Evolutionary conservation across 306 rosid genomes (phyloP), one percentile per base, ranked within the genome.

Genomic region (Biancaea sappan): DNA sequence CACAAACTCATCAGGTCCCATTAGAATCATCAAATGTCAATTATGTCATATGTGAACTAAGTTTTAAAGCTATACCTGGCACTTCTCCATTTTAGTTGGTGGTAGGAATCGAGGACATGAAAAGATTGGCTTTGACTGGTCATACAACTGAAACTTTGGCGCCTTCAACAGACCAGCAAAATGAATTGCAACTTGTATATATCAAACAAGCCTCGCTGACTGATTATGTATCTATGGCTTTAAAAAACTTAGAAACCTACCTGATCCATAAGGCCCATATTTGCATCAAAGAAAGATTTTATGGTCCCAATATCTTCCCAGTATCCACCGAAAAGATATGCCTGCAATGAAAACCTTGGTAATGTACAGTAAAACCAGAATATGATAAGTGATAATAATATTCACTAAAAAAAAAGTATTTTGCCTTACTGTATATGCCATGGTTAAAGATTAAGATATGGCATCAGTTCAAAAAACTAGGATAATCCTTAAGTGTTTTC

Each of bases 291-390:
- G 82, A 85, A 85, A 62, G 88, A 82, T 82, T 85, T 85, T 60
- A 85, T 72, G 34, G 86, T 85, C 60, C 88, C 88, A 72, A 85
- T 85, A 76, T 85, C 88, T 79, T 85, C 86, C 88, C 88, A 85
- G 61, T 85, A 85, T 71, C 86, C 86, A 43, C 48, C 68, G 80
- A 85, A 85, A 78, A 75, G 84, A 68, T 84, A 79, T 44, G 88
- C 86, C 86, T 85, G 84, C 69, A 46, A 76, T 67, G 41, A 72
- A 72, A 73, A 65, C 52, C 31, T 65, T 24, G 31, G 14, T 65
- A 3, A 25, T 65, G 15, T 15, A 64, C 53, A 65, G 48, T 40
- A 43, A 41, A 65, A 65, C 31, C 24, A 18, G 71, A 65, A 41
- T 35, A 54, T 14, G 25, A 69, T 67, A 43, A 64, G 38, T 14